Evolutionary conservation across 352 stramenopile species (phyloP), one percentile per base, ranked within the genome.

Genomic region (Phytopythium litorale): DNA sequence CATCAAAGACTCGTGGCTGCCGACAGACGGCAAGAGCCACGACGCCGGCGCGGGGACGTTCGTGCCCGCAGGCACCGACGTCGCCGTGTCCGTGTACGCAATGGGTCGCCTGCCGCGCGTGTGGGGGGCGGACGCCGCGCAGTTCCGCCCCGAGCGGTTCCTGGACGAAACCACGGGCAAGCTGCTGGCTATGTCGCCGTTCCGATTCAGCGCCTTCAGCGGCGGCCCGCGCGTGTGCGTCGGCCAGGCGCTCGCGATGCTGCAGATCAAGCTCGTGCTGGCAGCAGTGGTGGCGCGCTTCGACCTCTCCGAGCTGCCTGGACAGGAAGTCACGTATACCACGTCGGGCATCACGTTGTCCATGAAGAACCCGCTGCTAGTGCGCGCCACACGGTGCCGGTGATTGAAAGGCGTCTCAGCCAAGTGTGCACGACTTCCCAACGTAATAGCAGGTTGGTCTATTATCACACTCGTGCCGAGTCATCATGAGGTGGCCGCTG

Each of bases 271-370:
- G 66, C 81, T 89, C 51, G 78, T 91, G 37, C 76, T 82, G 13
- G 72, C 79, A 19, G 87, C 75, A 45, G 73, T 79, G 25, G 54
- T 79, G 60, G 76, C 80, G 38, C 68, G 78, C 51, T 71, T 75
- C 33, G 38, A 67, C 32, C 72, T 85, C 58, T 61, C 63, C 1
- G 82, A 76, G 30, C 72, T 85, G 30, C 79, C 76, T 23, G 76
- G 79, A 12, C 68, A 88, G 48, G 75, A 85, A 33, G 84, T 91
- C 35, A 76, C 75, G 16, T 88, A 88, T 72, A 89, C 81, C 73
- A 89, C 81, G 50, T 68, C 81, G 63, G 72, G 82, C 54, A 87
- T 91, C 67, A 82, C 79, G 1, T 73, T 88, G 2, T 58, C 78
- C 19, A 71, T 81, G 62, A 70, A 75, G 70, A 49, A 72, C 18